Percentiles rank a stretch among this genome's conserved stretches.
These are phyloP conservation scores for Neurospora tetraspora DNA, from an alignment of 495 filamentous ascomycete genomes.

Conservation along the genomic window DNA sequence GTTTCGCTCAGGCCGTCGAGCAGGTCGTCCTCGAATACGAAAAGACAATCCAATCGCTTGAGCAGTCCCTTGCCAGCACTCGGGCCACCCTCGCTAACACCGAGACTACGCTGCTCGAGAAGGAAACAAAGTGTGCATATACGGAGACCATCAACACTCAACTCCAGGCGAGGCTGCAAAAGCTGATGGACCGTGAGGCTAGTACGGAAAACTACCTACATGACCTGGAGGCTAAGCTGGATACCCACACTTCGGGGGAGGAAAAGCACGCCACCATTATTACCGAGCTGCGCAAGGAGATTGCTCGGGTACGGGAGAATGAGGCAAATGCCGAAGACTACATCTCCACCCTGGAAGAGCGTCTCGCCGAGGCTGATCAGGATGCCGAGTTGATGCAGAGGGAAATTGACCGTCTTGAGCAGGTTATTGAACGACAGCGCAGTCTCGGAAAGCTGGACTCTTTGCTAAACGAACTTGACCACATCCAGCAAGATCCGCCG, in stretches of 20 bases:
- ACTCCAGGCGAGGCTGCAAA: conserved; percentile 77
- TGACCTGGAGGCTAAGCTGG: conserved; percentile 80
- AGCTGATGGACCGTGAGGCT: conserved; percentile 78
- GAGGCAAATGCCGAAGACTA: conserved; percentile 88
- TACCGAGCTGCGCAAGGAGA: conserved; percentile 81
- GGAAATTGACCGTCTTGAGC: conserved; percentile 86
- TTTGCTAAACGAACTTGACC: conserved; percentile 80
- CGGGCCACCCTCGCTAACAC: conserved; percentile 70
- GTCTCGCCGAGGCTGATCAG: conserved; percentile 90
- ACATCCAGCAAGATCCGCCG: conserved; percentile 55
- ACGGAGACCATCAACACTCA: conserved; percentile 86
- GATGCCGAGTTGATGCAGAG: conserved; percentile 95
- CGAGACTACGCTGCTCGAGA: conserved; percentile 80
- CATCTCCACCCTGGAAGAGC: conserved; percentile 92
- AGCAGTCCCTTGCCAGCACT: conserved; percentile 85
- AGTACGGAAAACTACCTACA: conserved; percentile 87
- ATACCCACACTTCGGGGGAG: conserved; percentile 82
- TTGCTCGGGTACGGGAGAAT: conserved; percentile 79
- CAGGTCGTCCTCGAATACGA: conserved; percentile 96
- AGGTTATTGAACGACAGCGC: conserved; percentile 90
- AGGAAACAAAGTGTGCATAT: conserved; percentile 86
- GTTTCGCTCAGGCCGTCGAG: conserved; percentile 90
- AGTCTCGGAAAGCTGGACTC: conserved; percentile 92
- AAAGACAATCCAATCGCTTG: conserved; percentile 91
- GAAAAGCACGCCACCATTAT: conserved; percentile 83